Base-by-base conservation (phyloP, 768 basidiomycete species). In the Podaxis rugospora region DNA sequence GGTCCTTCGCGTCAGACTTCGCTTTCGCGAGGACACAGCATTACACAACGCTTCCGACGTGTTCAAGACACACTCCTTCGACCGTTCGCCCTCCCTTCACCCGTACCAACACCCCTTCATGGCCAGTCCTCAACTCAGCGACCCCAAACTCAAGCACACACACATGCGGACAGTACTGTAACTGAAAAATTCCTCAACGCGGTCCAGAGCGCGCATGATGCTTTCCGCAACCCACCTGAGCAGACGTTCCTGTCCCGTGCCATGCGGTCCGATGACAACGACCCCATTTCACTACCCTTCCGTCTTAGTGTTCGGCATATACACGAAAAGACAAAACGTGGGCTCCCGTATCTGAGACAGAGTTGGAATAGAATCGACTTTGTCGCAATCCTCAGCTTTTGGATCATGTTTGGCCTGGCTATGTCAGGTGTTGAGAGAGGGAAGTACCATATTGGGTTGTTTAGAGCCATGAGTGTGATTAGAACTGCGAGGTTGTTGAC, bases 321-420 rank as follows among this genome's bases (percentile, higher is more conserved):
- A 0, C 82, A 79, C 62, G 77, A 81, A 57, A 84, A 85, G 64
- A 81, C 84, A n/a, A 74, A 75, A 27, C 78, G 86, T 36, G 87
- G 89, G 64, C 78, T 95, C 1, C 95, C 96, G 0, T 98, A 93
- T 70, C 79, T 98, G 1, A 83, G 96, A 7, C 94, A 98, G 68
- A 91, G 90, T 58, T 98, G 95, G 95, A 90, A 84, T 67, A 78
- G 94, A 54, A 89, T 97, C 57, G 96, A 98, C 70, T 85, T 90
- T 64, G 74, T 98, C 47, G 93, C 96, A 0, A 85, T 98, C 49
- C 65, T 89, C 11, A 82, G 85, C 64, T 98, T 95, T 72, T 98
- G 95, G 95, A 82, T 92, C 55, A 79, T 83, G 7, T 95, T 98
- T 69, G 72, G 69, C 0, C 78, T 98, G 58, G 86, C 93, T 0